Evolutionary conservation across 139 green algal species (phyloP), one percentile per base, ranked within the genome.

Genomic region (Desmodesmus armatus): DNA sequence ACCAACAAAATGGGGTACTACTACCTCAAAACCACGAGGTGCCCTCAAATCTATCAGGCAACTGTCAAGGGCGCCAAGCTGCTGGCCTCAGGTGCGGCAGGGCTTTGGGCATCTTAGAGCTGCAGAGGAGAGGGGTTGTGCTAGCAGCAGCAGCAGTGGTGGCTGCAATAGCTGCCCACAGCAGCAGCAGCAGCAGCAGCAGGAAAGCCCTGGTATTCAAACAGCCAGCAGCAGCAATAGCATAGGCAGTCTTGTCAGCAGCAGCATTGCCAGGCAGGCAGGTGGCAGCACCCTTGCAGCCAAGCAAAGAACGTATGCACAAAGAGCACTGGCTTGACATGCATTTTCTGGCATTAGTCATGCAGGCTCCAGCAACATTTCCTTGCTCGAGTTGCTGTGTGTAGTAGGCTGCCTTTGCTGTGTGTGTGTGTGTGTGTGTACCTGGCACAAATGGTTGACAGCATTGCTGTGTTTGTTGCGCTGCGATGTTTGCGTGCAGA

Each of bases 1-100:
- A 82, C 63, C 40, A 66, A 67, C 29, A 55, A 82, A 43, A 11
- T 82, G 41, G 82, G 82, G 11, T 82, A 87, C 71, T 87, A 87
- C 31, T 87, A 87, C 69, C 82, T 87, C 27, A n/a, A 69, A 53
- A 71, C 82, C 3, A n/a, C 74, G 19, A 39, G 60, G 0, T 87
- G 82, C 72, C 82, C 82, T 31, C 15, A 41, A 60, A 19, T 53
- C 2, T 87, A 83, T 43, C 53, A 53, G 1, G 25, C 23, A 3
- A 65, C 41, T 25, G 47, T 86, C 35, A 86, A 86, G 37, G 80
- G 80, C 15, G 17, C 70, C 6, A 80, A 62, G 49, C 69, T 86
- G 27, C 49, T 86, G 11, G 80, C 80, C 29, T 49, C 47, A 80
- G 80, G 80, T 86, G 29, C 35, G 19, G 41, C 71, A 31, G 53